A percentile compares a stretch with the other conserved stretches of the same genome.
Conservation (phyloP, 192 early-diverging fungal species). For the Backusella westeae region DNA sequence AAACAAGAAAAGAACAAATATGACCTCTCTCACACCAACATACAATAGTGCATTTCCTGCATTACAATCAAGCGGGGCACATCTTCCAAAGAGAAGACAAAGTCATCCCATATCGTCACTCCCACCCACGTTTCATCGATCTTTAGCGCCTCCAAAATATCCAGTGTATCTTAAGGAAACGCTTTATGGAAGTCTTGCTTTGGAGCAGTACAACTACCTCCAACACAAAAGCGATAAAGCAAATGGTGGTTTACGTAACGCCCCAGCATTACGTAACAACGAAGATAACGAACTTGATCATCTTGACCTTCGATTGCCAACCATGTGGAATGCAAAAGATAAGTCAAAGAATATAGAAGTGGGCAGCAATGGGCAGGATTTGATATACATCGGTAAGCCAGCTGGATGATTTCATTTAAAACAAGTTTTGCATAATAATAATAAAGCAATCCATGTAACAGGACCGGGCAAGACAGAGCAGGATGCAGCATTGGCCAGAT, state of each 20-base stretch:
- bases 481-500: conserved; percentile 79
- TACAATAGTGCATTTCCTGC: conserved; percentile 31
- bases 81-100: background rate
- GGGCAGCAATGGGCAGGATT: conserved; percentile 31
- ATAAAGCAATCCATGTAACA: background rate
- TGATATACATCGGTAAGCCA: conserved; percentile 51
- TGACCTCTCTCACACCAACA: conserved; percentile 3
- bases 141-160: conserved; percentile 22
- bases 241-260: background rate
- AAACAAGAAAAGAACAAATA: background rate
- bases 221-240: conserved; percentile 10
- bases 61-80: conserved; percentile 13
- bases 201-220: conserved; percentile 24
- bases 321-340: conserved; percentile 60
- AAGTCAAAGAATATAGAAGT: conserved; percentile 51
- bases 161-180: conserved; percentile 29
- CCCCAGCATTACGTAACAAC: background rate
- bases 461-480: conserved; percentile 51
- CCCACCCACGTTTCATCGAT: conserved; percentile 4
- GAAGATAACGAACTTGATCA: background rate
- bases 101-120: background rate
- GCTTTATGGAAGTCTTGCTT: conserved; percentile 15
- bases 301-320: conserved; percentile 43
- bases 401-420: background rate
- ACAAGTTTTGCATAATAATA: background rate